Percentiles rank a stretch among this genome's conserved stretches.
These are phyloP conservation scores for Trichocladium antarcticum DNA, from an alignment of 495 filamentous ascomycete species.

Conservation along the genomic window DNA sequence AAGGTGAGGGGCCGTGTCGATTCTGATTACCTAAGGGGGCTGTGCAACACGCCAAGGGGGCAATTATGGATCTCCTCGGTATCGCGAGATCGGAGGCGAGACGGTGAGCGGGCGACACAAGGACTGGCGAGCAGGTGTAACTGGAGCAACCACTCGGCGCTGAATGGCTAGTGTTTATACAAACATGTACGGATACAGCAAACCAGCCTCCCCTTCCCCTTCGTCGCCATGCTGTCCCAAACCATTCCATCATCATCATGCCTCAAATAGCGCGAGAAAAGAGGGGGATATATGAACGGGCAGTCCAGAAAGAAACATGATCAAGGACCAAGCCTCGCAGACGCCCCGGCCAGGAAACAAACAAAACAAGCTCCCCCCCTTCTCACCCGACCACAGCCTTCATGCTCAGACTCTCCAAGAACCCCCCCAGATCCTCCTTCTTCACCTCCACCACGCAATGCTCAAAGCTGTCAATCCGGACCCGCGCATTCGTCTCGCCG, in stretches of 20 bases:
- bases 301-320: neutral
- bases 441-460: slow-evolving; percentile 92
- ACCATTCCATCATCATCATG: neutral
- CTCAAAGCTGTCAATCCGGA: slow-evolving; percentile 93
- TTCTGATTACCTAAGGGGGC: neutral
- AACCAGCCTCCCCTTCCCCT: neutral
- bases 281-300: neutral
- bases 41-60: slow-evolving; percentile 7
- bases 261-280: neutral
- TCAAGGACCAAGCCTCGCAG: neutral
- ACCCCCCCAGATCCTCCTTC: slow-evolving; percentile 86
- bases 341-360: neutral
- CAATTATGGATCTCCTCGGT: neutral
- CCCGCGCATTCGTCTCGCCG: slow-evolving; percentile 75
- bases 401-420: slow-evolving; percentile 84
- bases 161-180: too few species aligned
- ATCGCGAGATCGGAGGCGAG: neutral
- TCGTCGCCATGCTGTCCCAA: slow-evolving; percentile 1
- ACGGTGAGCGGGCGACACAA: neutral
- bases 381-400: slow-evolving; percentile 76
- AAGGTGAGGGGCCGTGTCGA: neutral
- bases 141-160: too few species aligned
- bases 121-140: too few species aligned
- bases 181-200: too few species aligned
- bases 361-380: neutral